Evolutionary conservation across 495 filamentous ascomycete species (phyloP), one percentile per base, ranked within the genome.

Genomic region (Extremus antarcticus): DNA sequence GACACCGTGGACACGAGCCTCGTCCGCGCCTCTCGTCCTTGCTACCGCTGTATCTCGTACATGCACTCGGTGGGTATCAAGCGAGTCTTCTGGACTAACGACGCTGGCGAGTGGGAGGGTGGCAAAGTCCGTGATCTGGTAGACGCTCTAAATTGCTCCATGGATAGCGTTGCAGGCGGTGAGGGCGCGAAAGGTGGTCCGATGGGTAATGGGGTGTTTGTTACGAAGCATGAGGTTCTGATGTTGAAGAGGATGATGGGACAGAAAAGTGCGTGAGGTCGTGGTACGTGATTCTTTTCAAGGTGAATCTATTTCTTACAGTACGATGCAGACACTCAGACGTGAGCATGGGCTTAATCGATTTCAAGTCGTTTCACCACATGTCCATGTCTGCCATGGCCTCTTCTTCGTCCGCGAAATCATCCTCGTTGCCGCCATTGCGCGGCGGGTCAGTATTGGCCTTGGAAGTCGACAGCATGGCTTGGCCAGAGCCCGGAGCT

Each of bases 31-130:
- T 78, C 75, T 16, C 63, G 69, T 10, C 76, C 74, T 0, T 78
- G 76, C 63, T 78, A 79, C 53, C 68, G 74, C 10, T 79, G 75
- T 52, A 70, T 77, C 24, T 65, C 56, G 0, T 73, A 75, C 53
- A 77, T 78, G 73, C 66, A 73, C 47, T 69, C 68, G 7, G 76
- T 71, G 1, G 76, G 75, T 19, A 75, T 79, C 67, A 77, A 75
- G 65, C 70, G 73, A 20, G 73, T 76, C 10, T 77, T 77, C 54
- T 78, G 75, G 76, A 77, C 74, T 10, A 76, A 70, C 39, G 59
- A 69, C 11, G 60, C 63, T 16, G 75, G 73, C 0, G 58, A 63
- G 25, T 77, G 74, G 76, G 74, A 77, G 59, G 70, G 73, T 17
- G 72, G 68, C 2, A 77, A 77, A 59, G 73, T 77, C 1, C 61